Evolutionary conservation across 208 protist species (phyloP).

Genomic region (Crithidia sp.): DNA sequence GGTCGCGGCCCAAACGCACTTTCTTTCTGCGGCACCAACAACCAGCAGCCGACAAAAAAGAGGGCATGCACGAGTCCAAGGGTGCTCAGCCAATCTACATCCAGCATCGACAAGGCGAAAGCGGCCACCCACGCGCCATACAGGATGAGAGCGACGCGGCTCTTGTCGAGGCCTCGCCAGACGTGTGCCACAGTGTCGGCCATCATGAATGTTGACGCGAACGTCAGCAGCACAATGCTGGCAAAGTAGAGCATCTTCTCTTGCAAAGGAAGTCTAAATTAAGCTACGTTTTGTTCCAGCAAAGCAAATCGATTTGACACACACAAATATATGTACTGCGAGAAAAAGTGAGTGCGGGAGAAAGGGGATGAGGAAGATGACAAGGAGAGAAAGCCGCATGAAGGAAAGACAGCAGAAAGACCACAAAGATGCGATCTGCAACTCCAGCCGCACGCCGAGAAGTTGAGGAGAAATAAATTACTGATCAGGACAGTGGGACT

Average conservation of each 20-base stretch:
- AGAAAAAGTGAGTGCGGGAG: too few relatives aligned
- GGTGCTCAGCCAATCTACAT: slow-evolving; percentile 47
- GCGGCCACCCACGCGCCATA: slow-evolving; percentile 44
- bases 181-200: slow-evolving; percentile 62
- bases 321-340: too few relatives aligned
- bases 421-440: too few relatives aligned
- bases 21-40: slow-evolving; percentile 6
- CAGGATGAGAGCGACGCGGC: slow-evolving; percentile 32
- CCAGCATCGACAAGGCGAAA: slow-evolving; percentile 37
- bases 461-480: too few relatives aligned
- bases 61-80: slow-evolving; percentile 40
- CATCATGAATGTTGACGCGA: slow-evolving; percentile 74
- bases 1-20: neutral
- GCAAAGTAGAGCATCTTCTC: slow-evolving; percentile 29
- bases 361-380: neutral
- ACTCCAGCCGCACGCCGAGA: too few relatives aligned
- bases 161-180: slow-evolving; percentile 27
- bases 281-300: neutral
- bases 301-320: neutral
- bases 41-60: slow-evolving; percentile 38
- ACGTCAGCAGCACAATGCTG: slow-evolving; percentile 38
- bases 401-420: neutral
- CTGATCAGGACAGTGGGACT: too few relatives aligned
- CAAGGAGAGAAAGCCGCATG: neutral
- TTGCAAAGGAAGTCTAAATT: neutral